Percentiles rank a stretch among this genome's conserved stretches.
phyloP scores from a whole-genome alignment of 306 rosid species.

The Prunus mira region DNA sequence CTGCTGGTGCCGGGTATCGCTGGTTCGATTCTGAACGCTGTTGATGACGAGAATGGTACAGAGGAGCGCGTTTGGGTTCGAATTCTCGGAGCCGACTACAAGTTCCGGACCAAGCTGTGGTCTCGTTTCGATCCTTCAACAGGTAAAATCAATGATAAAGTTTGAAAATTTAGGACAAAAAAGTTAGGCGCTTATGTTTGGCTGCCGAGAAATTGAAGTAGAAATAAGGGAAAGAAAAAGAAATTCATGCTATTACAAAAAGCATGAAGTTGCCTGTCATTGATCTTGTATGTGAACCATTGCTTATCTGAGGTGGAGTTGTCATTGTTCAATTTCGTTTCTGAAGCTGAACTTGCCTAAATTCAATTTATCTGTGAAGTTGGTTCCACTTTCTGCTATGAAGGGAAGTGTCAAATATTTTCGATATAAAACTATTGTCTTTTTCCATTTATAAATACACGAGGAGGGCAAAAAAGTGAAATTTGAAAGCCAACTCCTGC shows the following conservation, averaged over 20 bases:
- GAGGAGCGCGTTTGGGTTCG: conserved; percentile 92
- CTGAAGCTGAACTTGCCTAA: background rate
- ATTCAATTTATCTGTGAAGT: no score
- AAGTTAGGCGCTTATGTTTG: background rate
- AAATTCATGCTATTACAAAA: background rate
- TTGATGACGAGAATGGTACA: conserved; percentile 39
- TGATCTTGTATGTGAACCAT: background rate
- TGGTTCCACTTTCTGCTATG: background rate
- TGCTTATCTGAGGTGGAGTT: background rate
- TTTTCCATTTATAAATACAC: background rate
- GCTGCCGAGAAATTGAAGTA: background rate
- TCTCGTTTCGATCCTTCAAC: conserved; percentile 79
- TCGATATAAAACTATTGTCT: background rate
- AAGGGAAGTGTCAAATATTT: background rate
- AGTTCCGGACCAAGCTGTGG: conserved; percentile 83
- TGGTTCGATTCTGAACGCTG: conserved; percentile 78
- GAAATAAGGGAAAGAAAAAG: background rate
- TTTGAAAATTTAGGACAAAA: background rate
- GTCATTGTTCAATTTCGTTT: background rate
- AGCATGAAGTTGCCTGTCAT: no score
- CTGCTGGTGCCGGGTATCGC: conserved; percentile 83
- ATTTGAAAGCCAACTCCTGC: background rate
- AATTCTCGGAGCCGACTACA: conserved; percentile 67
- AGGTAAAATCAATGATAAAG: conserved; percentile 32
- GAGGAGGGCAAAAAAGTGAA: background rate